Percentiles rank a stretch among this genome's conserved stretches.
Evolutionary conservation across 2,329 filamentous ascomycete genomes (phyloP).

Genomic region (Penicillium thymicola): DNA sequence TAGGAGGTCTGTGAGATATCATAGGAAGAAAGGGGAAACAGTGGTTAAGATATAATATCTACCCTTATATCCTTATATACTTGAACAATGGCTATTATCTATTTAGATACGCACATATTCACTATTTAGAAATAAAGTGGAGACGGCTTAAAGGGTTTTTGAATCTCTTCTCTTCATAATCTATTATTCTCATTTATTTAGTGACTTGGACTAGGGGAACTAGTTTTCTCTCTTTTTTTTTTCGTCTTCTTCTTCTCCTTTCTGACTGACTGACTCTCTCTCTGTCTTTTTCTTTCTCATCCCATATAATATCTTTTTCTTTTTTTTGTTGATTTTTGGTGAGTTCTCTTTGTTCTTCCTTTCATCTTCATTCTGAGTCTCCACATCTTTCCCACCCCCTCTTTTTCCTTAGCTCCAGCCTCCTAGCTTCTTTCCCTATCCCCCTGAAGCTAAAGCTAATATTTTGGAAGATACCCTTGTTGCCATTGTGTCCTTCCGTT

Average conservation of each 20-base stretch:
- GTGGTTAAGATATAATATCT: too few relatives aligned
- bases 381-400: conserved; percentile 15
- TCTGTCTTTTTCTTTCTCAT: background rate
- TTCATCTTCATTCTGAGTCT: conserved; percentile 11
- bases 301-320: background rate
- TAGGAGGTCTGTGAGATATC: conserved; percentile 3
- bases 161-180: background rate
- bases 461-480: conserved; percentile 1
- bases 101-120: background rate
- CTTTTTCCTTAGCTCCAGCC: conserved; percentile 17
- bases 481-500: conserved; percentile 1
- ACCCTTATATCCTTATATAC: too few relatives aligned
- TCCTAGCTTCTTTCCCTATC: conserved; percentile 6
- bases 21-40: too few relatives aligned
- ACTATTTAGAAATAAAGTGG: conserved; percentile 7
- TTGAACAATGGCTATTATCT: too few relatives aligned
- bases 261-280: background rate
- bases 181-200: background rate
- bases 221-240: conserved; percentile 3
- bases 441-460: conserved; percentile 19
- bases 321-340: background rate
- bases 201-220: background rate
- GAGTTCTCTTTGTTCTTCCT: background rate
- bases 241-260: background rate
- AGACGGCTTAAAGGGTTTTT: background rate